Base-by-base conservation (phyloP, 75 land plant species). In the Larix kaempferi region DNA sequence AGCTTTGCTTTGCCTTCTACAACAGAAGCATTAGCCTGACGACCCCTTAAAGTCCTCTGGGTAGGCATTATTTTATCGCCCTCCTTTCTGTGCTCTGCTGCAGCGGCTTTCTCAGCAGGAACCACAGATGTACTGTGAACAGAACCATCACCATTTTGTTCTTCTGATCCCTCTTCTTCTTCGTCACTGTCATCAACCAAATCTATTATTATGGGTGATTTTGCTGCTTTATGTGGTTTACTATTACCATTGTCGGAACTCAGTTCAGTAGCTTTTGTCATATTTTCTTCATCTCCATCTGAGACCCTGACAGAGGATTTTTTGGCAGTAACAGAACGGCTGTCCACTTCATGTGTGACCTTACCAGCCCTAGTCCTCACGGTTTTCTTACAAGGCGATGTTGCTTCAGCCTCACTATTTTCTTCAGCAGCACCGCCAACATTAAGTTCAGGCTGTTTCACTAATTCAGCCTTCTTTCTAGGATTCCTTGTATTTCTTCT, bases 151-250 rank as follows among this genome's bases (percentile, higher is more conserved):
- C 39, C 72, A 0, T 39, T 67, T 67, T 7, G 22, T 29, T 10
- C 6, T 10, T 15, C 35, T n/a, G 37, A 8, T 67, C 7, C 11
- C 19, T 1, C 72, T 67, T 67, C 69, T 8, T 65, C 72, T 3
- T 67, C 72, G 21, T 67, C 72, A 39, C 72, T 67, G 72, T 67
- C 72, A 44, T 44, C 49, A 67, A 67, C 72, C 33, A 67, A 17
- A 67, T 67, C 72, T 19, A 67, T 67, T 6, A 67, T 21, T 2
- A 67, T 44, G 39, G 72, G 72, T 17, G 15, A 29, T 33, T 4
- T 33, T 10, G 5, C 39, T 33, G 3, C 12, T 26, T 62, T 10
- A 2, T 26, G 65, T 62, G 17, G 17, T 4, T 64, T 33, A 15
- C 4, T 64, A 64, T 13, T 26, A 16, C 17, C 33, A 35, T 64